These are phyloP conservation scores for Selenicereus undatus DNA, from an alignment of 148 eudicot species.

Conservation along the genomic window DNA sequence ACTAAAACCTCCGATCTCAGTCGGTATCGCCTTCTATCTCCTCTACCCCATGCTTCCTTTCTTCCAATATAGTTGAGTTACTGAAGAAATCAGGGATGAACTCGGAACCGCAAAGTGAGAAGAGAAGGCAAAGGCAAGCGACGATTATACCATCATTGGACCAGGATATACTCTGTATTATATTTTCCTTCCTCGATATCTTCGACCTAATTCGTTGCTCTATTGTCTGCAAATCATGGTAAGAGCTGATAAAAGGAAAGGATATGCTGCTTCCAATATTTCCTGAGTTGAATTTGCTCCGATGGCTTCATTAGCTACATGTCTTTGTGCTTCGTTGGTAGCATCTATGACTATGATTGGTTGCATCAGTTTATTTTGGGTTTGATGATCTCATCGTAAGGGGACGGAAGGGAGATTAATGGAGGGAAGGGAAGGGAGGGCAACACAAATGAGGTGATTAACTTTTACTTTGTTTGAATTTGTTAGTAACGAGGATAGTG, in stretches of 20 bases:
- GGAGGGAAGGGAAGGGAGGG: too few relatives aligned
- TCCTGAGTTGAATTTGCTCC: background rate
- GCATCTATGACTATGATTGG: background rate
- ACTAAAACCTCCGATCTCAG: too few relatives aligned
- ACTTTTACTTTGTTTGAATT: too few relatives aligned
- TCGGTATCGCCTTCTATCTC: too few relatives aligned
- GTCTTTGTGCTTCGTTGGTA: background rate
- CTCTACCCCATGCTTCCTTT: too few relatives aligned
- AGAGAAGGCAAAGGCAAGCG: conserved; percentile 16
- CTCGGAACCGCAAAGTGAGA: conserved; percentile 23
- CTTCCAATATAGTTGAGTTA: background rate
- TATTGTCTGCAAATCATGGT: conserved; percentile 80
- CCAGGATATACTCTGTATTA: conserved; percentile 42
- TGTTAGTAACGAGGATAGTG: too few relatives aligned
- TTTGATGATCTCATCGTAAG: background rate
- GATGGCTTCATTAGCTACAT: background rate
- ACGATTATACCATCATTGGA: conserved; percentile 34
- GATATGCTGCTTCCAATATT: background rate
- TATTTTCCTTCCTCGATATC: conserved; percentile 62
- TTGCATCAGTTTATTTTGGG: background rate
- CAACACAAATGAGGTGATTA: too few relatives aligned
- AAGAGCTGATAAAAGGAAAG: conserved; percentile 2
- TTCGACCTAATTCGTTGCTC: conserved; percentile 71
- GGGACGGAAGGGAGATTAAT: too few relatives aligned
- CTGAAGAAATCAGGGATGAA: conserved; percentile 23